A percentile compares a stretch with the other conserved stretches of the same genome.
These are phyloP conservation scores for Chrysosporium queenslandicum DNA, from an alignment of 2,329 filamentous ascomycete genomes.

Conservation along the genomic window DNA sequence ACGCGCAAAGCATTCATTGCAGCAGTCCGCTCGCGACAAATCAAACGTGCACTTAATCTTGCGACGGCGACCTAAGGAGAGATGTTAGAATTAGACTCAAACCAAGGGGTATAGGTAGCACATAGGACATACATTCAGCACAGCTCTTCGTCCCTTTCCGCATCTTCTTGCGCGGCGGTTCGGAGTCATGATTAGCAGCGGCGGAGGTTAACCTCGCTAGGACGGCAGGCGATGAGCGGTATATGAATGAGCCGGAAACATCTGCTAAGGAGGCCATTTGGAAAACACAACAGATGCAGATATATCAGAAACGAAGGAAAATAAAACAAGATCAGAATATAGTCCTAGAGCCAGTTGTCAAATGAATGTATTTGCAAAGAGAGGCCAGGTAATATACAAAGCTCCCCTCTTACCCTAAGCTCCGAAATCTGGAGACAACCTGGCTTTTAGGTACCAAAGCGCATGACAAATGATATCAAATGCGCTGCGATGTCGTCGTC, in stretches of 20 bases:
- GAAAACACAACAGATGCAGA: background rate
- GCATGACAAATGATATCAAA: too few species aligned
- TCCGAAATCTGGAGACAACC: too few species aligned
- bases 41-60: constrained; percentile 38
- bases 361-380: too few species aligned
- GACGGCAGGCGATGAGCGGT: background rate
- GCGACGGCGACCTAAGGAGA: constrained; percentile 28
- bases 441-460: too few species aligned
- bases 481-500: too few species aligned
- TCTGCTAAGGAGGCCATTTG: constrained; percentile 4
- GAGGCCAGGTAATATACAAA: too few species aligned
- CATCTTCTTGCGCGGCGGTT: constrained; percentile 35
- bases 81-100: background rate
- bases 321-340: too few species aligned
- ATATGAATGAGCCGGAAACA: background rate
- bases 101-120: background rate
- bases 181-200: constrained; percentile 19
- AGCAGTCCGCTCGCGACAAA: constrained; percentile 25
- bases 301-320: too few species aligned
- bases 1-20: constrained; percentile 34
- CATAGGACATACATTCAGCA: constrained; percentile 27
- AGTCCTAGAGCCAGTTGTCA: background rate
- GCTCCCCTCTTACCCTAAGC: too few species aligned
- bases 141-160: constrained; percentile 38
- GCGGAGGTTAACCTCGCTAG: constrained; percentile 19